Base-by-base conservation (phyloP, 1,284 basidiomycete species). In the Crepidotus sp. region DNA sequence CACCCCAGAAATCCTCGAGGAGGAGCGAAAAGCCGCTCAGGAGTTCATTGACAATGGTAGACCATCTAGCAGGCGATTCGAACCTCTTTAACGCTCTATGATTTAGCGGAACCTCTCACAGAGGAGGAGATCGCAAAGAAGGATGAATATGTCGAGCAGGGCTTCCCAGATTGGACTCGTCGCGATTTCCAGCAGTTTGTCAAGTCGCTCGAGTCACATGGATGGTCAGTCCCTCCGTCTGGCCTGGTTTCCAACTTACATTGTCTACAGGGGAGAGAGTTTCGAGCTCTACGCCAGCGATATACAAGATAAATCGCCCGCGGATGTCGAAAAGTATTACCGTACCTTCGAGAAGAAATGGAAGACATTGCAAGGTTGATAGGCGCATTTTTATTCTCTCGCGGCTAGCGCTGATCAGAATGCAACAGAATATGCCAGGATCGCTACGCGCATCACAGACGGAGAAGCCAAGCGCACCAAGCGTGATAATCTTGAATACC, bases 111-210 rank as follows among this genome's bases (percentile, higher is more conserved):
- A 54, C 85, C 88, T 0, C 68, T 97, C 36, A 92, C 80, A 0
- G 90, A 95, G 54, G 85, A 90, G 45, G 93, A 97, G 58, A 66
- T 76, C 49, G 75, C 75, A 5, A 70, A 80, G 58, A 95, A 95
- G 64, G 89, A 93, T 37, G 73, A 73, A 35, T 77, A 87, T 26
- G 76, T 83, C n/a, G 72, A 71, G 24, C 70, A 84, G 46, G 92
- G 93, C 11, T 96, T 96, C 66, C 77, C 80, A 25, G 81, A 85
- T 54, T 96, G 94, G 94, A 90, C 83, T 59, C 74, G 89, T 51
- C 77, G 91, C 34, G 93, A 98, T 60, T 98, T 92, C 72, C 92
- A 95, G 58, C 84, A 86, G 55, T 91, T 98, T 58, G 76, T 97
- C 37, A 60, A 63, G 22, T 91, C 82, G 0, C 68, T 92, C 35